These are phyloP conservation scores for Colletotrichum karsti DNA, from an alignment of 2,329 filamentous ascomycete species.

Conservation along the genomic window DNA sequence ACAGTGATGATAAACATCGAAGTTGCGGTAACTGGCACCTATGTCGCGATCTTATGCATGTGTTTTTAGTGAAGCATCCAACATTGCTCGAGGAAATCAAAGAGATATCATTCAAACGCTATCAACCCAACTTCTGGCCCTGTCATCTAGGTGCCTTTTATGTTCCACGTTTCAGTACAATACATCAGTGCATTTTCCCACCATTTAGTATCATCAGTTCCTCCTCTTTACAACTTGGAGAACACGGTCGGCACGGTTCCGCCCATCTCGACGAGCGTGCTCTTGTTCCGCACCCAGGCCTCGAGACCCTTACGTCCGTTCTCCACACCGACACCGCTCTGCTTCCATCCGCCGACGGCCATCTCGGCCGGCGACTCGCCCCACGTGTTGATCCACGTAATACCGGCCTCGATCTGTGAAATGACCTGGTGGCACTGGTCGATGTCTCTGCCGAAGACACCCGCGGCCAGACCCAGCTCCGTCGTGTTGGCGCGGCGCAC, in stretches of 20 bases:
- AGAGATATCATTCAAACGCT: conserved; percentile 21
- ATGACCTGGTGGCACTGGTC: conserved; percentile 78
- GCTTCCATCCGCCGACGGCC: conserved; percentile 92
- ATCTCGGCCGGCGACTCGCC: conserved; percentile 93
- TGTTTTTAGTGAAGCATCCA: too few relatives aligned
- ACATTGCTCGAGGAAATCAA: too few relatives aligned
- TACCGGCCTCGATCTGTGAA: conserved; percentile 78
- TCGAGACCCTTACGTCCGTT: conserved; percentile 83
- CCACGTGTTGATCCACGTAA: conserved; percentile 95
- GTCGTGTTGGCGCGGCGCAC: conserved; percentile 80
- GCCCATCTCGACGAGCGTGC: conserved; percentile 84
- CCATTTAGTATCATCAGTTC: too few relatives aligned
- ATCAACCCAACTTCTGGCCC: neutral
- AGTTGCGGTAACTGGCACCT: too few relatives aligned
- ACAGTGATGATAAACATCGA: too few relatives aligned
- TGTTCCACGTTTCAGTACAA: neutral
- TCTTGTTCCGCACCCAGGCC: conserved; percentile 88
- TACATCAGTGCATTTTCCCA: neutral
- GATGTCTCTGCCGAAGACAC: conserved; percentile 82
- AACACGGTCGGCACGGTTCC: conserved; percentile 78
- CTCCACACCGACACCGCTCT: conserved; percentile 87
- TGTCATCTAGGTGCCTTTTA: neutral
- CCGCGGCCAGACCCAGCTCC: conserved; percentile 80
- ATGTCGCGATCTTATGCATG: too few relatives aligned
- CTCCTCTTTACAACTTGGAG: conserved; percentile 64